phyloP scores from a whole-genome alignment of 2,329 filamentous ascomycete genomes.

The Mollisia scopiformis region DNA sequence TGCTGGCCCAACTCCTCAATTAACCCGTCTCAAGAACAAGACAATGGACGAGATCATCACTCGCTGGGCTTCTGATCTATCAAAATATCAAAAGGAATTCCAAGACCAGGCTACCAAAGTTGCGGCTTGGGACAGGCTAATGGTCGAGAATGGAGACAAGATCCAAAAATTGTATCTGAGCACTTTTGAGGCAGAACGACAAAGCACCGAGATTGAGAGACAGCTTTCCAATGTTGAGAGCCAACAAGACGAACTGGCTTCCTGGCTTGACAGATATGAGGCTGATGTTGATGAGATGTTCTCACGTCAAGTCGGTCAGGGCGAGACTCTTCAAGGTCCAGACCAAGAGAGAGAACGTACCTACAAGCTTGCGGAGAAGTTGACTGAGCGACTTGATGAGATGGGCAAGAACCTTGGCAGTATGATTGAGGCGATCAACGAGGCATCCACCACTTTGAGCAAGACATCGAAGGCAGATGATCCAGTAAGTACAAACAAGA shows the following conservation, averaged over 20 bases:
- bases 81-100: conserved; percentile 97
- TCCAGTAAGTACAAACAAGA: conserved; percentile 62
- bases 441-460: conserved; percentile 84
- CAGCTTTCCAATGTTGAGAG: conserved; percentile 88
- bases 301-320: conserved; percentile 73
- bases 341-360: conserved; percentile 96
- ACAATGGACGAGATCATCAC: conserved; percentile 99
- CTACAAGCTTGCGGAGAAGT: conserved; percentile 93
- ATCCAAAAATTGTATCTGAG: conserved; percentile 91
- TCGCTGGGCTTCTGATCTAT: conserved; percentile 91
- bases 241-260: conserved; percentile 87
- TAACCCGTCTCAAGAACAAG: conserved; percentile 94
- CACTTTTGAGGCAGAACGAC: conserved; percentile 91
- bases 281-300: conserved; percentile 89
- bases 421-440: conserved; percentile 99
- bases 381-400: conserved; percentile 87
- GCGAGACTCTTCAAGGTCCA: conserved; percentile 79
- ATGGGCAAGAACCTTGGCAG: conserved; percentile 91
- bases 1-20: conserved; percentile 77
- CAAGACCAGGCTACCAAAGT: conserved; percentile 87
- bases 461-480: conserved; percentile 89
- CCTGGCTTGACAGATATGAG: conserved; percentile 90
- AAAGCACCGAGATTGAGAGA: conserved; percentile 90
- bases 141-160: conserved; percentile 93
- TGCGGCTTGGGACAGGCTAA: conserved; percentile 82